Percentiles rank a stretch among this genome's conserved stretches.
These are phyloP conservation scores for Mucuna pruriens DNA, from an alignment of 306 rosid species.

Conservation along the genomic window DNA sequence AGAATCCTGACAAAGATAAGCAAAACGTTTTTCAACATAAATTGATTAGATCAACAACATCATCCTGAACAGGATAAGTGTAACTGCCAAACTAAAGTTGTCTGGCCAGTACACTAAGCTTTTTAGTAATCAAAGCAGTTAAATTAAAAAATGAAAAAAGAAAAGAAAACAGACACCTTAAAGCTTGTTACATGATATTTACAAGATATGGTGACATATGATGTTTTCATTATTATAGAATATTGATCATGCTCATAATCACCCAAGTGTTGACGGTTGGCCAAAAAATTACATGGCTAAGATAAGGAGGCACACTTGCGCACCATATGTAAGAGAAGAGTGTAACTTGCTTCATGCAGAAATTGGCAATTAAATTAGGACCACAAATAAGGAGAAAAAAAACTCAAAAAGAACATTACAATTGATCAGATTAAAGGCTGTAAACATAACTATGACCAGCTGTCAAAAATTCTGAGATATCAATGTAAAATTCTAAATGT, in stretches of 20 bases:
- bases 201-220: neutral
- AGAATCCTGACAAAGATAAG: constrained; percentile 58
- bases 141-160: neutral
- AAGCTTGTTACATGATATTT: constrained; percentile 2
- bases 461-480: neutral
- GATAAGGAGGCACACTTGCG: neutral
- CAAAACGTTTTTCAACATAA: neutral
- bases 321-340: constrained; percentile 10
- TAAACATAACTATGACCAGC: neutral
- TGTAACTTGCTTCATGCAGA: neutral
- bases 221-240: constrained; percentile 13
- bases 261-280: neutral
- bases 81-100: constrained; percentile 7
- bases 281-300: constrained; percentile 7
- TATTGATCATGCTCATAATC: constrained; percentile 12
- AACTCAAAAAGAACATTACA: neutral
- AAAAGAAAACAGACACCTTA: neutral
- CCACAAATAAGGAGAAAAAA: too few species aligned
- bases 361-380: neutral
- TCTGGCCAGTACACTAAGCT: constrained; percentile 17
- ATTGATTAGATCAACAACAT: constrained; percentile 18
- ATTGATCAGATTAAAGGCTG: neutral
- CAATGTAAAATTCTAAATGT: neutral
- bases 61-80: constrained; percentile 23
- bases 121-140: constrained; percentile 5